Evolutionary conservation across 1,139 yeast genomes (phyloP).

Genomic region (Candida glucosophila): DNA sequence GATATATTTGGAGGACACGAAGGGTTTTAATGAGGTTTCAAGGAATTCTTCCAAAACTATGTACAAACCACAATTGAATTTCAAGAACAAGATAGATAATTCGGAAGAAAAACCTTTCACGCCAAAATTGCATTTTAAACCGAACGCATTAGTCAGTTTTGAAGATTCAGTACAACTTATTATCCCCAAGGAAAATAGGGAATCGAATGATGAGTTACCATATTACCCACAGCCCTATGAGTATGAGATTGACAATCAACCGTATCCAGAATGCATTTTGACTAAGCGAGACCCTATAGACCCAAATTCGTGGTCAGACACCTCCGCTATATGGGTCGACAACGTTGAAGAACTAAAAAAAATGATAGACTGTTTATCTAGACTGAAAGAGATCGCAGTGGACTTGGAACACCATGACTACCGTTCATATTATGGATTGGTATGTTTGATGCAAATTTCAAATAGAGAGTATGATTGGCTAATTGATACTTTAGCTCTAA

Average conservation of each 20-base stretch:
- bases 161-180: slow-evolving; percentile 39
- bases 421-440: slow-evolving; percentile 83
- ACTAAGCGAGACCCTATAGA: slow-evolving; percentile 41
- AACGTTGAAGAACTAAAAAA: slow-evolving; percentile 38
- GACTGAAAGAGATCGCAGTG: slow-evolving; percentile 69
- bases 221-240: slow-evolving; percentile 80
- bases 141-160: slow-evolving; percentile 52
- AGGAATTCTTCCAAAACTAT: slow-evolving; percentile 8
- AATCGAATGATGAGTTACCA: slow-evolving; percentile 39
- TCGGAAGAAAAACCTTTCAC: slow-evolving; percentile 62
- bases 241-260: slow-evolving; percentile 61
- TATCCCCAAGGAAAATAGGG: slow-evolving; percentile 18
- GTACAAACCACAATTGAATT: slow-evolving; percentile 66
- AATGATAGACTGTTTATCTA: slow-evolving; percentile 48
- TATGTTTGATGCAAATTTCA: slow-evolving; percentile 90
- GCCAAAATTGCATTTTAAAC: slow-evolving; percentile 66
- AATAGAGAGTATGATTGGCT: slow-evolving; percentile 75
- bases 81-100: slow-evolving; percentile 57
- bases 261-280: slow-evolving; percentile 57
- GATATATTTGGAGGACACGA: slow-evolving; percentile 47
- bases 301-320: slow-evolving; percentile 56
- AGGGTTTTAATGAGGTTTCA: no score
- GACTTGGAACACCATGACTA: slow-evolving; percentile 96
- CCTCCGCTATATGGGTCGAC: slow-evolving; percentile 68
- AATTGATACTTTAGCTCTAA: slow-evolving; percentile 66